Conservation (phyloP, 306 rosid genomes). For the Cucumis hystrix region DNA sequence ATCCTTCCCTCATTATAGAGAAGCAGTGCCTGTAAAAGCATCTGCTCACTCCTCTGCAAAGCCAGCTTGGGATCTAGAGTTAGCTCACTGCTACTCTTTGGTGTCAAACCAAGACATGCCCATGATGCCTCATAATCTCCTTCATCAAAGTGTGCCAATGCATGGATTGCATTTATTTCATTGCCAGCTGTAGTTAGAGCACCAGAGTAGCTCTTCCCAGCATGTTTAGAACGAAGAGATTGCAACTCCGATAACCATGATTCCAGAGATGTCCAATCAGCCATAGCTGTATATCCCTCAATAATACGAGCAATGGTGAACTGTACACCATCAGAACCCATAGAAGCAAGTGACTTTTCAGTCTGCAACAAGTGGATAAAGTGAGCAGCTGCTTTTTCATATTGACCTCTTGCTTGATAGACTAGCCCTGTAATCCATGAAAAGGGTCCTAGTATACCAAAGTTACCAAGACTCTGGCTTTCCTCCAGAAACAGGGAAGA, state of each 20-base stretch:
- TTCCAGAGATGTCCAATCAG: conserved; percentile 91
- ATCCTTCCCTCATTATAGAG: conserved; percentile 47
- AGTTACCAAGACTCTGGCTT: conserved; percentile 31
- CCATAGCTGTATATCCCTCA: conserved; percentile 78
- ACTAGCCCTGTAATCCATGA: conserved; percentile 84
- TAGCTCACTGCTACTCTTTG: conserved; percentile 88
- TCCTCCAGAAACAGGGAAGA: conserved; percentile 61
- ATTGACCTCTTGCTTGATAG: conserved; percentile 76
- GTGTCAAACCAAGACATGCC: conserved; percentile 91
- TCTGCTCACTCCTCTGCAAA: conserved; percentile 95
- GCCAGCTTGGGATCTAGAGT: conserved; percentile 88
- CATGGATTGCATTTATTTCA: conserved; percentile 89
- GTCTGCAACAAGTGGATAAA: conserved; percentile 63
- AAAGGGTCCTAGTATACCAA: conserved; percentile 35
- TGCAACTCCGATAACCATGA: conserved; percentile 84
- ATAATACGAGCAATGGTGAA: conserved; percentile 77
- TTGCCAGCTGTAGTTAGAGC: conserved; percentile 89
- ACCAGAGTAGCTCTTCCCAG: conserved; percentile 82
- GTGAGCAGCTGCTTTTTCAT: conserved; percentile 87
- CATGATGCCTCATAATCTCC: conserved; percentile 80
- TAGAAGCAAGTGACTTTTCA: conserved; percentile 62
- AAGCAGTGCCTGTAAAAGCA: conserved; percentile 91
- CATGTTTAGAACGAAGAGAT: conserved; percentile 82
- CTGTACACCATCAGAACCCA: conserved; percentile 91
- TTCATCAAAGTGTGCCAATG: conserved; percentile 81